Evolutionary conservation across 106 monocot genomes (phyloP), one percentile per base, ranked within the genome.

Genomic region (Allium sativum): DNA sequence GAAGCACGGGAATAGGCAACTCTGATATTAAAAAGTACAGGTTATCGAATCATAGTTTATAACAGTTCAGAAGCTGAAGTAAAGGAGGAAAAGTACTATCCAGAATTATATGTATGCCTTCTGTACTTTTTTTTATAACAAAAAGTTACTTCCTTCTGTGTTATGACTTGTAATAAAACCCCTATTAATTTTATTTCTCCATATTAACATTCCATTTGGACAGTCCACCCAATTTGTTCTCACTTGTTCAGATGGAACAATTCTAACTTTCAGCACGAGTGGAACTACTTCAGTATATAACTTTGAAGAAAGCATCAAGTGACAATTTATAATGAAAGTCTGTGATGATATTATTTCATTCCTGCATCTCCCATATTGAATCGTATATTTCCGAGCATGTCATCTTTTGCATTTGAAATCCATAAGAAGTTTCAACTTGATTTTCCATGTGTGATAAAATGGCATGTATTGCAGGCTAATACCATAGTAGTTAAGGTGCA

Each of bases 151-250:
- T 61, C 15, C 43, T 61, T 42, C 1, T 68, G 19, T 2, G 10
- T 8, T 8, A 18, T n/a, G n/a, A n/a, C n/a, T n/a, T n/a, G n/a
- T 14, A 9, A 45, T 9, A 19, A 12, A 42, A 65, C 6, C 61
- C 42, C 48, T 40, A 40, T 65, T 8, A 12, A 17, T 51, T 41
- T 67, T 69, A 18, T 55, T 14, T 69, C 51, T 22, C 54, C 68
- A 95, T 86, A 82, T 87, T 44, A 90, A 86, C 79, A 77, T 95
- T 60, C 90, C 89, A 8, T 46, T 46, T 73, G 95, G 90, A 11
- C 43, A 79, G 13, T 79, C 83, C 67, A 75, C 81, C 18, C 90
- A 95, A 62, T 87, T 95, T 81, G 83, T 90, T 40, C 62, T 95
- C 62, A 83, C 81, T 18, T 67, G 75, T 74, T 86, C 81, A 7